These are phyloP conservation scores for Gliomastix tumulicola DNA, from an alignment of 2,329 filamentous ascomycete species.

Conservation along the genomic window DNA sequence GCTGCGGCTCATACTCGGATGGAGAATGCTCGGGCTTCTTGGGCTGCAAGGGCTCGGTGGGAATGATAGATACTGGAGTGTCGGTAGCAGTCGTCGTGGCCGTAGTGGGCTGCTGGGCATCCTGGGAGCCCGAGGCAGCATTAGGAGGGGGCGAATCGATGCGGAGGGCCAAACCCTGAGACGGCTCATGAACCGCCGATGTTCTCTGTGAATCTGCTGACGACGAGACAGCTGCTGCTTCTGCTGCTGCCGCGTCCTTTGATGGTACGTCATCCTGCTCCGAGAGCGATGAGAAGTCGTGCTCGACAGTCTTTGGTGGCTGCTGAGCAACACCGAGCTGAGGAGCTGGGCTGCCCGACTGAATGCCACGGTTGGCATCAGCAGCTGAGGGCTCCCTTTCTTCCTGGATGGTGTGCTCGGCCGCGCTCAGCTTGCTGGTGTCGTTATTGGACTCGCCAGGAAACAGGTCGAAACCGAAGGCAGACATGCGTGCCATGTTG, in stretches of 20 bases:
- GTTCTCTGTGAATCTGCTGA: too few relatives aligned
- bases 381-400: not conserved
- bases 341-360: not conserved
- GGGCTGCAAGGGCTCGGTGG: constrained; percentile 38
- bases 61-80: constrained; percentile 21
- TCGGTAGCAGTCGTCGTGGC: too few relatives aligned
- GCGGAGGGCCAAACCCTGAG: not conserved
- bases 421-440: not conserved
- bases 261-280: too few relatives aligned
- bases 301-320: too few relatives aligned
- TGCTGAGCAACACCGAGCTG: not conserved
- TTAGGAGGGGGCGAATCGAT: not conserved
- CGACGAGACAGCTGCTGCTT: too few relatives aligned
- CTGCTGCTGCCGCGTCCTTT: too few relatives aligned
- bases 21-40: constrained; percentile 23
- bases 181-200: too few relatives aligned
- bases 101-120: too few relatives aligned
- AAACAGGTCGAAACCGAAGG: constrained; percentile 54
- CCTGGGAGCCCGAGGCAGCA: too few relatives aligned
- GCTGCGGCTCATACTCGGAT: constrained; percentile 24
- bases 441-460: constrained; percentile 1
- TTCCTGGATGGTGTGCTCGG: not conserved
- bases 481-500: constrained; percentile 50
- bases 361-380: too few relatives aligned
- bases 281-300: too few relatives aligned